A percentile compares a stretch with the other conserved stretches of the same genome.
These are phyloP conservation scores for Aureobasidium sp. DNA, from an alignment of 2,329 filamentous ascomycete species.

Conservation along the genomic window DNA sequence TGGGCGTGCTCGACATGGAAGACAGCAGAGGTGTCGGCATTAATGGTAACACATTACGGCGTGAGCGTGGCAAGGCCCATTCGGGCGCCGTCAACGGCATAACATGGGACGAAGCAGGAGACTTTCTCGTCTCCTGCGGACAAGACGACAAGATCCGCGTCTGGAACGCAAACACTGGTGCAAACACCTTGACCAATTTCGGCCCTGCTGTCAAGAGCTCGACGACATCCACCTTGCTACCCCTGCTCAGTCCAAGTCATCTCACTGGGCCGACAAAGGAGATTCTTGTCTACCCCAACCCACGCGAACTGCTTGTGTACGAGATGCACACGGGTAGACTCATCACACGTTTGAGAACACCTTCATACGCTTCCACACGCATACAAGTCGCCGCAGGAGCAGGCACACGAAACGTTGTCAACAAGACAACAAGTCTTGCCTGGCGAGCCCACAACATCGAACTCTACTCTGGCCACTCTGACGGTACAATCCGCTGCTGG, in stretches of 20 bases:
- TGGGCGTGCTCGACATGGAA: slow-evolving; percentile 77
- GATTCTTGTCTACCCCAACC: slow-evolving; percentile 72
- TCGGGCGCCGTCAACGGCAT: slow-evolving; percentile 77
- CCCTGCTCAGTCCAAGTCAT: slow-evolving; percentile 52
- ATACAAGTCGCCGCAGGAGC: slow-evolving; percentile 17
- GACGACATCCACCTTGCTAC: slow-evolving; percentile 34
- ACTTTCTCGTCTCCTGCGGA: slow-evolving; percentile 69
- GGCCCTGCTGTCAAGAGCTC: slow-evolving; percentile 73
- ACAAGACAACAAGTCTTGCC: slow-evolving; percentile 65
- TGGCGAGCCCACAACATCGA: slow-evolving; percentile 67
- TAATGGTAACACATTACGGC: slow-evolving; percentile 34
- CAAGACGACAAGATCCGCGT: slow-evolving; percentile 80
- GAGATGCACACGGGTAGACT: slow-evolving; percentile 71
- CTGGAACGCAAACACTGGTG: slow-evolving; percentile 74
- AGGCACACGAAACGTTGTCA: slow-evolving; percentile 27
- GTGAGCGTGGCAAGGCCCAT: slow-evolving; percentile 54
- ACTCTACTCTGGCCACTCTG: slow-evolving; percentile 75
- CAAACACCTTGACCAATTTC: slow-evolving; percentile 84
- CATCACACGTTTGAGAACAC: slow-evolving; percentile 61
- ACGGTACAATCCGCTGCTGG: slow-evolving; percentile 81
- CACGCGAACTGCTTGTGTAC: slow-evolving; percentile 66
- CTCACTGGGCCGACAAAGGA: slow-evolving; percentile 53
- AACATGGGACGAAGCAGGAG: slow-evolving; percentile 74
- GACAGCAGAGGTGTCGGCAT: slow-evolving; percentile 51
- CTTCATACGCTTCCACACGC: slow-evolving; percentile 16